Evolutionary conservation across 1,139 yeast species (phyloP), one percentile per base, ranked within the genome.

Genomic region (Saccharomycopsis crataegensis): DNA sequence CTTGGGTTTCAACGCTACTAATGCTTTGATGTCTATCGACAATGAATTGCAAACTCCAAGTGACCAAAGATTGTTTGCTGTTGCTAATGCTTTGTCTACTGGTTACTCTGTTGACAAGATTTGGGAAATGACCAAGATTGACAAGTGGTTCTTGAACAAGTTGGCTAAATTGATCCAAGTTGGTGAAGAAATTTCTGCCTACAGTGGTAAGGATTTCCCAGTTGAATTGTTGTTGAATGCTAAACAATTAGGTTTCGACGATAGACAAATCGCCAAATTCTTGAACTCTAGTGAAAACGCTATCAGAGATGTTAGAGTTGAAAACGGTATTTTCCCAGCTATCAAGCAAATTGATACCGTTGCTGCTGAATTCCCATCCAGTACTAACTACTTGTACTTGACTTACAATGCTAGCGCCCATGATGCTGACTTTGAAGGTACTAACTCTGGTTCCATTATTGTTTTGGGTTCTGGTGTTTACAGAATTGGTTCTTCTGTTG

Each of bases 321-420:
- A 89, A 65, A 82, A 81, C 55, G 96, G 96, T 58, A 83, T 93
- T 60, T 73, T 83, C 60, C 99, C 99, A 64, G 89, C 87, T 68
- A 98, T 91, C 61, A 93, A 93, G 72, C 96, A 91, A 74, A 93
- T 93, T 65, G 99, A 93, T 75, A 93, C 99, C 41, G 96, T 93
- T 63, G 99, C 99, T 55, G 99, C 99, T 53, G 99, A 93, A 71
- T 93, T 93, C 83, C 99, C 99, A 54, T 97, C 98, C 51, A 81
- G 72, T 74, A 93, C 99, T 67, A 93, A 93, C 75, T 93, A 93
- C 73, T 78, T 93, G 70, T 93, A 93, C 76, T 80, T 90, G 70
- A 93, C 99, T 47, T 93, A 93, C 76, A 93, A 90, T 68, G 99
- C 97, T 57, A 90, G 87, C 64, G 75, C 88, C 54, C 87, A 87